phyloP scores from a whole-genome alignment of 176 grass and related monocot species.

The Musa beccarii region DNA sequence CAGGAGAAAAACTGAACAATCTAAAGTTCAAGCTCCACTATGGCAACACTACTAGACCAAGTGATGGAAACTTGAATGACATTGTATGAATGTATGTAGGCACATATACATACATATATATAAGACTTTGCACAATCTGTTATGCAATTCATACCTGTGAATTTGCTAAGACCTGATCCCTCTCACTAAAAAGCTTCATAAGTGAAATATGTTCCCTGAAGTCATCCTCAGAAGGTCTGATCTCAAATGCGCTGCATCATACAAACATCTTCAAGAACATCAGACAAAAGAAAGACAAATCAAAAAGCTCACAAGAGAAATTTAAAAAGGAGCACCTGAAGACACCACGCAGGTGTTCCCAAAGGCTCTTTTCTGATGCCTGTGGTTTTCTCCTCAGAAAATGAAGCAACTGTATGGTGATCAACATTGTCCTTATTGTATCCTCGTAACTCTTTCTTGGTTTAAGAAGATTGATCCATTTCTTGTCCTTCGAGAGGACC shows the following conservation, averaged over 20 bases:
- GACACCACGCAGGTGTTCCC: constrained; percentile 56
- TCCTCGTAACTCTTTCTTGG: constrained; percentile 33
- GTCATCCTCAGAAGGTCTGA: constrained; percentile 51
- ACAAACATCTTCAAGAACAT: constrained; percentile 10
- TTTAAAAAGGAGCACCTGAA: constrained; percentile 35
- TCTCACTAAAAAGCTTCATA: constrained; percentile 48
- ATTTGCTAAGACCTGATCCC: constrained; percentile 44
- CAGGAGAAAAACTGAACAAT: too few relatives aligned
- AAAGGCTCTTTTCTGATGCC: constrained; percentile 45
- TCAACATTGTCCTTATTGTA: constrained; percentile 35
- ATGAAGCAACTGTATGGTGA: constrained; percentile 54
- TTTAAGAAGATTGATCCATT: constrained; percentile 53
- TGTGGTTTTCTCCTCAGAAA: constrained; percentile 58
- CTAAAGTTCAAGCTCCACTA: too few relatives aligned
- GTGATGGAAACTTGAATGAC: too few relatives aligned
- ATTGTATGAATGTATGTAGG: too few relatives aligned
- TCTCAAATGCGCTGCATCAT: constrained; percentile 73
- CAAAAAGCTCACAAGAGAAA: constrained; percentile 11
- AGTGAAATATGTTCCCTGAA: constrained; percentile 50
- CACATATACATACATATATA: too few relatives aligned
- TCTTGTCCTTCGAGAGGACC: constrained; percentile 29
- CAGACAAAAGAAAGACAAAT: constrained; percentile 3
- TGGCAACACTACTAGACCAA: too few relatives aligned
- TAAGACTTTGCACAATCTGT: not conserved
- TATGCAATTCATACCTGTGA: constrained; percentile 39